These are phyloP conservation scores for Phytophthora fragariaefolia DNA, from an alignment of 352 stramenopile genomes.

Conservation along the genomic window DNA sequence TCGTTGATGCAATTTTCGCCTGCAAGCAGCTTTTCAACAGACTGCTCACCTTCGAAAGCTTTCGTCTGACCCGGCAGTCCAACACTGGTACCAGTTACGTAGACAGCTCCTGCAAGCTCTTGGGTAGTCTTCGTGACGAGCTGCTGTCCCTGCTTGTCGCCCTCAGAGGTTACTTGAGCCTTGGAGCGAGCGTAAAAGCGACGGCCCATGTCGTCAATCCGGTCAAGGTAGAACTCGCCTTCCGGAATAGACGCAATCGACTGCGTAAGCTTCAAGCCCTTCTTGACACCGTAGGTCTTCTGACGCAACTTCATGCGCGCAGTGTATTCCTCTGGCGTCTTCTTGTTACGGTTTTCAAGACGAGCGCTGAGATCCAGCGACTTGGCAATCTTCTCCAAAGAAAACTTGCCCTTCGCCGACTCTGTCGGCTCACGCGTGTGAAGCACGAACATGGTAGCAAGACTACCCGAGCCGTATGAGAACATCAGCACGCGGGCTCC, in stretches of 20 bases:
- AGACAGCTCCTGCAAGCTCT: constrained; percentile 62
- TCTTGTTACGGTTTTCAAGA: constrained; percentile 82
- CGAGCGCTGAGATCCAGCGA: constrained; percentile 84
- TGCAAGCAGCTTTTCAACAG: constrained; percentile 88
- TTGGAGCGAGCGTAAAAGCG: constrained; percentile 81
- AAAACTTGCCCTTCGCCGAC: constrained; percentile 67
- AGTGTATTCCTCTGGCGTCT: constrained; percentile 91
- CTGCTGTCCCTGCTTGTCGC: constrained; percentile 15
- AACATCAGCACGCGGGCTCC: constrained; percentile 93
- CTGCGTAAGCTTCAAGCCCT: constrained; percentile 73
- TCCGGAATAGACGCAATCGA: constrained; percentile 63
- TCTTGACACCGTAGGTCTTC: constrained; percentile 65
- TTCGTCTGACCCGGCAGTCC: constrained; percentile 84
- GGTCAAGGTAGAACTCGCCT: constrained; percentile 93
- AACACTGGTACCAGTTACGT: constrained; percentile 93
- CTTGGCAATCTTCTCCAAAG: constrained; percentile 88
- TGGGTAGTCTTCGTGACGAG: constrained; percentile 47
- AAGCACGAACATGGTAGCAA: constrained; percentile 95
- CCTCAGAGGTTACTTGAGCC: neutral
- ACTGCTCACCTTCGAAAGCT: constrained; percentile 76
- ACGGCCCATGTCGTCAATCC: constrained; percentile 91
- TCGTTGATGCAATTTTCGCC: constrained; percentile 92
- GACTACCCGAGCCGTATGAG: constrained; percentile 96
- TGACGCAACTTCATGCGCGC: constrained; percentile 92
- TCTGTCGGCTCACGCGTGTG: constrained; percentile 25